Percentiles rank a stretch among this genome's conserved stretches.
These are phyloP conservation scores for Hyphodiscus hymeniophilus DNA, from an alignment of 495 filamentous ascomycete species.

Conservation along the genomic window DNA sequence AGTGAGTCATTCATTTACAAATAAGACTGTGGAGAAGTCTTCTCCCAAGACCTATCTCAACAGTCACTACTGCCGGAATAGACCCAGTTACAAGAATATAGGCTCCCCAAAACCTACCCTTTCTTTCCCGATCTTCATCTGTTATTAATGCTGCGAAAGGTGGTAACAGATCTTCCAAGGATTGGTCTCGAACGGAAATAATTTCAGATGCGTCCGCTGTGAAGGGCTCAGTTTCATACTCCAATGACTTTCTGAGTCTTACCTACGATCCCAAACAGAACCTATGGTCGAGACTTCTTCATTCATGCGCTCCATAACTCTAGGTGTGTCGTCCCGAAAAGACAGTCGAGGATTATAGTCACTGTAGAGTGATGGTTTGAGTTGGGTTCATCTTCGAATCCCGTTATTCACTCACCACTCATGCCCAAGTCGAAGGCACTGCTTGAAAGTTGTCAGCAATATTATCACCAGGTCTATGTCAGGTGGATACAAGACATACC, in stretches of 20 bases:
- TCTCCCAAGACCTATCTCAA: too few relatives aligned
- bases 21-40: too few relatives aligned
- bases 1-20: too few relatives aligned
- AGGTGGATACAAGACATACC: neutral
- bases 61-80: too few relatives aligned
- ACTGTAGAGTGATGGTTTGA: conserved; percentile 14
- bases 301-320: conserved; percentile 47
- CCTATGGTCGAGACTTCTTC: conserved; percentile 41
- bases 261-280: conserved; percentile 47
- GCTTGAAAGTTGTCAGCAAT: conserved; percentile 25
- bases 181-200: conserved; percentile 22
- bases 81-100: too few relatives aligned
- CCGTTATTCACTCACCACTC: conserved; percentile 19
- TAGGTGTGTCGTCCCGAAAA: conserved; percentile 48
- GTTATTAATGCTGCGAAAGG: conserved; percentile 45
- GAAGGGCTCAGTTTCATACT: conserved; percentile 13
- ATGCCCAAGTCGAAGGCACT: conserved; percentile 49
- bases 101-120: too few relatives aligned
- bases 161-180: conserved; percentile 31
- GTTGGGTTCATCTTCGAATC: neutral
- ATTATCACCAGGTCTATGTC: neutral
- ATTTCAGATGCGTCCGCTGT: conserved; percentile 24
- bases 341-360: conserved; percentile 49
- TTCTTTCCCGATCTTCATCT: conserved; percentile 54
- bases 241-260: neutral